Base-by-base conservation (phyloP, 176 grass and related monocot species). In the Oropetium thomaeum region DNA sequence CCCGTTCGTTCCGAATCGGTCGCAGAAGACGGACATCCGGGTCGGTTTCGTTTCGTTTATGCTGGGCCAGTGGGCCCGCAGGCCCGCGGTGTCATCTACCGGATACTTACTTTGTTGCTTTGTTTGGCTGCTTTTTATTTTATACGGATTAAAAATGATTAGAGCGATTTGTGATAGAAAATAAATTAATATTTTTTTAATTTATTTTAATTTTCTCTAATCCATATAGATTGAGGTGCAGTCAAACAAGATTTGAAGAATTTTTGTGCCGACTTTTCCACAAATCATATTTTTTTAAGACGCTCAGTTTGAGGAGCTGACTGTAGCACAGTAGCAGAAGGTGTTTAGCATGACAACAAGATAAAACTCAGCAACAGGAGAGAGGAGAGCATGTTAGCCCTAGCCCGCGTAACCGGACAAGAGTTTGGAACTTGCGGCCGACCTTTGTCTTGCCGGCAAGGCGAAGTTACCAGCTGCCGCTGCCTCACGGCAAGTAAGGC, bases 401-500 rank as follows among this genome's bases (percentile, higher is more conserved):
- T 16, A 34, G 19, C 19, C 8, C 42, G 37, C 25, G 22, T 31
- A 62, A 63, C 26, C 29, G n/a, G 65, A 78, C 11, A 38, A 0
- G 17, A 39, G 48, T 61, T 31, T 22, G 62, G 40, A 68, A 67
- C 63, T 67, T 55, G 76, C 10, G 33, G 32, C 17, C 3, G 27
- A 44, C 28, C 22, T 76, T 16, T 58, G 51, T 35, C 73, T 82
- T 87, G 73, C 79, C 31, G 47, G 58, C 38, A 25, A 66, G 47
- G 58, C 39, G 16, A 66, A 52, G 73, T 13, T 27, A 67, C 19
- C 62, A 58, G 79, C 67, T 16, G 22, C 71, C 32, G 45, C 65
- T 2, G 33, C 45, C 29, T 65, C 66, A 82, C 85, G 79, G 85
- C 85, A 78, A 59, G 58, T 49, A 58, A 79, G 79, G 85, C 85